Evolutionary conservation across 208 protist genomes (phyloP), one percentile per base, ranked within the genome.

Genomic region (Histomonas meleagridis): DNA sequence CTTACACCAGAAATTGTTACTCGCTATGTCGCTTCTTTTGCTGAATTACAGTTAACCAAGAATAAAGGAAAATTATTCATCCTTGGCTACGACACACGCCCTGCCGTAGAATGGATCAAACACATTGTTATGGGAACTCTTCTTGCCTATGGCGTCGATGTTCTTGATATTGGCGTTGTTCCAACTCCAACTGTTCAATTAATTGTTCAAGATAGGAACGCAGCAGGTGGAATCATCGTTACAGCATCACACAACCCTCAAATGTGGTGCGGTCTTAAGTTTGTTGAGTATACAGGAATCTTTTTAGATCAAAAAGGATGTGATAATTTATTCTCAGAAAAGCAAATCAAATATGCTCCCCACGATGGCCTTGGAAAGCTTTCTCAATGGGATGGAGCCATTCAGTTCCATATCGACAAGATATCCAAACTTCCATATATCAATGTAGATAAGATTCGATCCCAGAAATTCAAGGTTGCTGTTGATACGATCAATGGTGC

Each of bases 141-240:
- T 28, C 14, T 81, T 32, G 70, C 70, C 0, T 18, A 5, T 16
- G 70, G 70, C 1, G 5, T 81, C 43, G 70, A 81, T 38, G 70
- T 81, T 23, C 14, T 81, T 9, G 70, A 81, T 35, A 81, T 81
- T 51, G 70, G 70, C 35, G 35, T 81, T 51, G 70, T 81, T 81
- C 70, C 70, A 81, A 81, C 70, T 51, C 70, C 70, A 81, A 81
- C 70, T 32, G 70, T 81, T 51, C 70, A 81, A 81, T 23, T 81
- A 12, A 48, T 81, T 4, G 70, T 81, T 51, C 70, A 81, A 43
- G n/a, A 81, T 10, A 14, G 26, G 1, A 48, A 81, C 1, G 70
- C 70, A 3, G 26, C n/a, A 9, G 70, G 70, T 51, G 70, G 70
- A 51, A 81, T 81, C 43, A 28, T 81, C 43, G 35, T 81, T 23